Evolutionary conservation across 164 flowering plant species (phyloP), one percentile per base, ranked within the genome.

Genomic region (Chimonanthus salicifolius): DNA sequence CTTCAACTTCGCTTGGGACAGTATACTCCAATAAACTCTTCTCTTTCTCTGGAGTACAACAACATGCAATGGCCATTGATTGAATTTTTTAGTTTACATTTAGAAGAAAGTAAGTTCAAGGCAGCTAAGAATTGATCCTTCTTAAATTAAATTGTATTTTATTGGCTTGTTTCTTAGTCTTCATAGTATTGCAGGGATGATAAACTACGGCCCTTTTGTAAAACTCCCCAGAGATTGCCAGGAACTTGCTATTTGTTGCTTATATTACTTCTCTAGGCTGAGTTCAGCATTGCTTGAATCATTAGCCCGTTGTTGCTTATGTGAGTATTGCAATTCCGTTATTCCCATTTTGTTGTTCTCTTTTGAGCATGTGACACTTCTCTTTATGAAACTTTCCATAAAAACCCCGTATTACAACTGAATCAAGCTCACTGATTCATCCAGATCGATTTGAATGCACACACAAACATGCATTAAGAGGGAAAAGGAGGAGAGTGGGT

Each of bases 1-100:
- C 88, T 94, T 85, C 85, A 63, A 72, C 91, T 92, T 78, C 86
- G 72, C 77, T 62, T 96, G 51, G 97, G 94, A 46, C 91, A 90
- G 71, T 71, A 71, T 83, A 84, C 86, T 77, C 74, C 71, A 3
- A n/a, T 84, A 67, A 80, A 80, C 76, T 67, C 90, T 77, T 43
- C 78, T 58, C 78, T 87, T 74, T 74, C 78, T n/a, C 62, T 62
- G 76, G 97, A 86, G 66, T 88, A 83, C 75, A 91, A 90, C 64
- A 82, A 77, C 71, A 72, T 85, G 74, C 97, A 91, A 68, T 13
- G 67, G 69, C 49, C 77, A 20, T 66, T 95, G 68, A 71, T 44
- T 62, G 84, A 80, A 49, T 91, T 89, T 68, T 95, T 75, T 74
- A 64, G 87, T 77, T 73, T 68, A 18, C 70, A 64, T 79, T 54